Evolutionary conservation across 805 yeast genomes (phyloP), one percentile per base, ranked within the genome.

Genomic region (Grigorovia transvaalensis): DNA sequence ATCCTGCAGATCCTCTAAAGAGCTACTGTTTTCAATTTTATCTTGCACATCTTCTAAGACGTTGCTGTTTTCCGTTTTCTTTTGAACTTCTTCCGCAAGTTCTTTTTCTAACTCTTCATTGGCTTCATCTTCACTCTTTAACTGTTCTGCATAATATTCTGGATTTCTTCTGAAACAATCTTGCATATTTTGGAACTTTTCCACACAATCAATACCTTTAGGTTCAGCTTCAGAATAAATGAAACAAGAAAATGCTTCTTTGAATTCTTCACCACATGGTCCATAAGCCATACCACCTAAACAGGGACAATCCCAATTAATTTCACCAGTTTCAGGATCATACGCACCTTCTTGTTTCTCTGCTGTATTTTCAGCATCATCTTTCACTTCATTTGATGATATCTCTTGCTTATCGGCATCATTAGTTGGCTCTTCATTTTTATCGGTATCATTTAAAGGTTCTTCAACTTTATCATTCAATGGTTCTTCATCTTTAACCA

Each of bases 281-380:
- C 99, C 99, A 59, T 90, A 76, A 38, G 99, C 99, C 99, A 91
- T 91, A 48, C 99, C 99, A 44, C 99, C 99, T 50, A 93, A 75
- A 71, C 99, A 93, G 15, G 98, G 97, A 70, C 99, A 91, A 66
- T 93, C 98, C 99, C 99, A 93, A 79, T 93, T 93, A 72, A 93
- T 93, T 68, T 91, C 98, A 38, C 99, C 99, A 5, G 99, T 93
- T 62, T 87, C 96, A 41, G 97, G 97, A 72, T 91, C 81, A 71
- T 81, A 91, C 4, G 98, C 96, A 42, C 88, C 85, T 54, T 74
- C 71, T 55, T 68, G 73, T 38, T 38, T 38, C 12, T 33, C 38
- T 33, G 38, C 11, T 33, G 15, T 11, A 33, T 30, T n/a, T 19
- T 71, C 70, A 45, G 70, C 76, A 45, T 71, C 74, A 44, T 64